These are phyloP conservation scores for Myxozyma neotropica DNA, from an alignment of 805 yeast genomes.

Conservation along the genomic window DNA sequence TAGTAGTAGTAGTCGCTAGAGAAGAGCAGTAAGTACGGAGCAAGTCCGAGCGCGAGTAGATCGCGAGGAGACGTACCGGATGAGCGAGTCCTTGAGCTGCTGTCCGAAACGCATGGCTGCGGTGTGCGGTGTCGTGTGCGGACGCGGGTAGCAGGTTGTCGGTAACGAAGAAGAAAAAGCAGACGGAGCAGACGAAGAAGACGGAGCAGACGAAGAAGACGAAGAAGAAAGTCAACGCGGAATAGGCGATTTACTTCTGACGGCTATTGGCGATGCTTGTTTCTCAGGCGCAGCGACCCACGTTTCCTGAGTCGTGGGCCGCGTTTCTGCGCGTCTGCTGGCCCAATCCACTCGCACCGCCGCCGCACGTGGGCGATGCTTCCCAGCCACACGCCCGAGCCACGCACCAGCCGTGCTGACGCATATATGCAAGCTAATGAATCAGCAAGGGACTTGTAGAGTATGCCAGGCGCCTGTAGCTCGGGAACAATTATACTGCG, in stretches of 20 bases:
- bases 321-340: neutral
- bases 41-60: neutral
- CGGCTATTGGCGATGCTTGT: neutral
- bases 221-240: neutral
- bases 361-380: constrained; percentile 1
- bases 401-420: neutral
- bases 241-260: too few species aligned
- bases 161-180: too few species aligned
- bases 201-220: neutral
- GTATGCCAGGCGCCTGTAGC: neutral
- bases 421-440: neutral
- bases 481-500: constrained; percentile 10
- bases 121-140: too few species aligned
- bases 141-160: neutral
- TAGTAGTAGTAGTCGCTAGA: constrained; percentile 52
- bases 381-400: too few species aligned
- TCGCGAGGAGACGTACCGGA: constrained; percentile 40
- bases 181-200: too few species aligned
- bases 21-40: neutral
- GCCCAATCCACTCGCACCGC: neutral
- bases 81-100: constrained; percentile 82
- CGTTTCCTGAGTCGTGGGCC: constrained; percentile 1
- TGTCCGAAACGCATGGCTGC: constrained; percentile 89
- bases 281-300: constrained; percentile 1
- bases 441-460: neutral